A percentile compares a stretch with the other conserved stretches of the same genome.
These are phyloP conservation scores for Thermochaetoides dissita DNA, from an alignment of 2,329 filamentous ascomycete species.

Conservation along the genomic window DNA sequence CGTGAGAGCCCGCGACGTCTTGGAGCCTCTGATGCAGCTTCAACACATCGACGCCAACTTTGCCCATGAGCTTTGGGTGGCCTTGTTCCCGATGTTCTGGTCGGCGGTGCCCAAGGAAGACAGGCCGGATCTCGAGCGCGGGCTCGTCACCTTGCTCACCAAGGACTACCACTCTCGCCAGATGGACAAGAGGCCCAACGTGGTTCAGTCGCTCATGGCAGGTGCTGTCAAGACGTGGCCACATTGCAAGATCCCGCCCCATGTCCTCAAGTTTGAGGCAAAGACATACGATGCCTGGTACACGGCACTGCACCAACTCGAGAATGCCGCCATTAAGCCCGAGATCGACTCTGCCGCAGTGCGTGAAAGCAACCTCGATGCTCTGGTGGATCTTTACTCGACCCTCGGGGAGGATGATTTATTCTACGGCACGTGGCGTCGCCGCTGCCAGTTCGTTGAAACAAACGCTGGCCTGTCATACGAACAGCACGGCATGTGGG, in stretches of 20 bases:
- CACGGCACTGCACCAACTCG: slow-evolving; percentile 77
- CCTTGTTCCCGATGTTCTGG: slow-evolving; percentile 89
- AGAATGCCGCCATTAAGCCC: slow-evolving; percentile 75
- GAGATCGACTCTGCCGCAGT: slow-evolving; percentile 72
- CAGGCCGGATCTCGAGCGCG: slow-evolving; percentile 76
- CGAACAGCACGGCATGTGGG: slow-evolving; percentile 98
- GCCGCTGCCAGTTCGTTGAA: slow-evolving; percentile 90
- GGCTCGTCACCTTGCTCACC: slow-evolving; percentile 76
- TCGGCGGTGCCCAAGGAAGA: slow-evolving; percentile 77
- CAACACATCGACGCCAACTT: slow-evolving; percentile 77
- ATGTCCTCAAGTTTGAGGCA: slow-evolving; percentile 89
- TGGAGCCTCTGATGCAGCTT: slow-evolving; percentile 81
- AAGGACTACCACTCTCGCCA: slow-evolving; percentile 94
- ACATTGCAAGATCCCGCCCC: slow-evolving; percentile 81
- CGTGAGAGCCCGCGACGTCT: slow-evolving; percentile 72
- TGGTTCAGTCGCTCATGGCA: slow-evolving; percentile 81
- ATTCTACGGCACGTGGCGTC: slow-evolving; percentile 94
- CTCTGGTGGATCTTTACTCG: slow-evolving; percentile 84
- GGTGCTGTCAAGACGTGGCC: slow-evolving; percentile 75
- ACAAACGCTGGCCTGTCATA: slow-evolving; percentile 95
- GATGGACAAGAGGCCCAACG: slow-evolving; percentile 88
- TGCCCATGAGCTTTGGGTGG: slow-evolving; percentile 79
- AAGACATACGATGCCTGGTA: slow-evolving; percentile 97
- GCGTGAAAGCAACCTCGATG: slow-evolving; percentile 88
- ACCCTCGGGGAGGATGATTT: slow-evolving; percentile 87